Base-by-base conservation (phyloP, 768 basidiomycete species). In the Termitomyces sp. region DNA sequence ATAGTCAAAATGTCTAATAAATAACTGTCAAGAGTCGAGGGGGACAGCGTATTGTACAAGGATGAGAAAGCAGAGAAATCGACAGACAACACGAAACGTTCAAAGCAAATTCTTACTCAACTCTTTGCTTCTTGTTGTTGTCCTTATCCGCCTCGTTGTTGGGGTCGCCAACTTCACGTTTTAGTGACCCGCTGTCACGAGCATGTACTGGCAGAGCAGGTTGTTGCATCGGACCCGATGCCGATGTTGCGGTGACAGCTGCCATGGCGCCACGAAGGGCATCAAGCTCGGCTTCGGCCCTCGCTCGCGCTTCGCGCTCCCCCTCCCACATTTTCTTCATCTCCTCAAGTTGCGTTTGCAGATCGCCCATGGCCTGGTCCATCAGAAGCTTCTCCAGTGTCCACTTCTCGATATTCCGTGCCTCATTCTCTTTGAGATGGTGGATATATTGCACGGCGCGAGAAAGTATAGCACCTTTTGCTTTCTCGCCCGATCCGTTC, bases 371-470 rank as follows among this genome's bases (percentile, higher is more conserved):
- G 2, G 90, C 90, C 71, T 94, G 92, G 65, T 94, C 93, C 88
- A 91, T 93, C 52, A 95, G 75, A 34, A 94, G 69, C 72, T 94
- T 94, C 75, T 96, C 93, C 39, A 96, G 77, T 6, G 92, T 93
- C 93, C 94, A 95, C 67, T 91, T 92, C 67, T 95, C 90, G 59
- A 93, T 92, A 61, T 94, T 94, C 26, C 88, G 82, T 16, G 90
- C 90, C 67, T 94, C 92, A 70, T 92, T 92, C 70, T 92, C 90
- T 64, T 93, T 92, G 49, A 98, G 80, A 63, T 93, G 89, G 63
- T 90, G 86, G 67, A 98, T 94, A 70, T 98, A 95, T 64, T 90
- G 85, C 37, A 94, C 94, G 2, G 94, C 93, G 34, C 89, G 88
- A 2, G 83, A 78, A 22, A 98, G 85, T 60, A 98, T 89, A 3